Conservation (phyloP, 2,329 filamentous ascomycete genomes). For the Colletotrichum musae region DNA sequence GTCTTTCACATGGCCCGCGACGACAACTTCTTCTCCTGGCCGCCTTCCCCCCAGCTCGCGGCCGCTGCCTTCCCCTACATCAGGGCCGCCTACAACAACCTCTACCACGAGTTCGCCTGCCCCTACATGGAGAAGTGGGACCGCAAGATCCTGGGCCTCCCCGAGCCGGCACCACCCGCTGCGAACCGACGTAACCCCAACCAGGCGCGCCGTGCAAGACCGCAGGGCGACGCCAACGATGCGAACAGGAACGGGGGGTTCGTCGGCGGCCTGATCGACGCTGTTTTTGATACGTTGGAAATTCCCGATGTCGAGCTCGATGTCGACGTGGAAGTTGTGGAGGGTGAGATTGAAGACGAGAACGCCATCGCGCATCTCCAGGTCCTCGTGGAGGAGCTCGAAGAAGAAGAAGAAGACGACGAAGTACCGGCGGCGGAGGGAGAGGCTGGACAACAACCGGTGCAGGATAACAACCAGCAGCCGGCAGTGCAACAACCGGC, state of each 20-base stretch:
- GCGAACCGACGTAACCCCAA: conserved; percentile 23
- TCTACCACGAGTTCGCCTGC: conserved; percentile 63
- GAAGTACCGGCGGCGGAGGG: conserved; percentile 32
- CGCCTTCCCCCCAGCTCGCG: conserved; percentile 67
- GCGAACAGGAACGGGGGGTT: conserved; percentile 39
- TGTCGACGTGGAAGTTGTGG: conserved; percentile 43
- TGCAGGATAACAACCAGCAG: background rate
- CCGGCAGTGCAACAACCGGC: conserved; percentile 30
- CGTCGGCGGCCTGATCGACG: conserved; percentile 43
- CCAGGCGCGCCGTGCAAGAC: conserved; percentile 20
- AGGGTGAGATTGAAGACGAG: conserved; percentile 48
- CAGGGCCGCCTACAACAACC: conserved; percentile 59
- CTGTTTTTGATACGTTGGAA: conserved; percentile 43
- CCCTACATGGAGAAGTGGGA: conserved; percentile 65
- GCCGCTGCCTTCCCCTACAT: conserved; percentile 64
- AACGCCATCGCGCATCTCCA: conserved; percentile 42
- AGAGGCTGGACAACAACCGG: background rate
- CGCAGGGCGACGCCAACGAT: conserved; percentile 39
- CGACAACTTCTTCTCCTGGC: conserved; percentile 64
- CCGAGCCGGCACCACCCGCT: conserved; percentile 38
- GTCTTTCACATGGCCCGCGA: conserved; percentile 61
- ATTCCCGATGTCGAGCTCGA: conserved; percentile 44
- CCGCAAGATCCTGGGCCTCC: conserved; percentile 58
- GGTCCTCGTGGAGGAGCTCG: conserved; percentile 48
- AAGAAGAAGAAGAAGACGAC: conserved; percentile 50